Evolutionary conservation across 108 stramenopile genomes (phyloP), one percentile per base, ranked within the genome.

Genomic region (Poteriospumella lacustris): DNA sequence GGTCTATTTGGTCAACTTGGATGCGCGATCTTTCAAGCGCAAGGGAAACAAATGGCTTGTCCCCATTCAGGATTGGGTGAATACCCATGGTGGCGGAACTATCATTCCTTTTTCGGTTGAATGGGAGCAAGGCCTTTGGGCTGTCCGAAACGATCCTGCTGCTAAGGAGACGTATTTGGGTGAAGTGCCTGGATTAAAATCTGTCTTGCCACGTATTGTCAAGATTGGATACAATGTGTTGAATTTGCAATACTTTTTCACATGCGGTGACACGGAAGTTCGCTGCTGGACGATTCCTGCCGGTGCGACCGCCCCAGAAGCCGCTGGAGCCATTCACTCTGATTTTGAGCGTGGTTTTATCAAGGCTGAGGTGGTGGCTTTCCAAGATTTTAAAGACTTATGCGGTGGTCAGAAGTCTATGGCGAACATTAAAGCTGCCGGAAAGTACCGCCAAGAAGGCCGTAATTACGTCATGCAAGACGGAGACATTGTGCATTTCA

Each of bases 301-400:
- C 81, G 93, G 93, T 33, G 88, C 91, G 38, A 68, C 88, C n/a
- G 93, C 94, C 44, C 95, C 93, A 1, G 92, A 95, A 79, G 95
- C 94, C 28, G 94, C 96, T 40, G 96, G 96, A 38, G 94, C 94
- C 41, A 99, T 99, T 79, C 98, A 97, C 85, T 91, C 93, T 0
- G 98, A 99, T 83, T 97, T 99, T 81, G 98, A 97, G 87, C 85
- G 94, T 62, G 96, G 96, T 43, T 99, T 99, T 82, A 99, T 99
- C 87, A 93, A 92, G 79, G 98, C 97, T 1, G 98, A 99, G 78
- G 92, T 96, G 26, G 88, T 90, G 79, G 85, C 86, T 44, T 97
- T 91, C 85, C 92, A 94, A 43, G 96, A 97, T 83, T 93, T 97
- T 81, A 96, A 97, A 83, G 92, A 91, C 42, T 85, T 91, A 43